Conservation (phyloP, 2,329 filamentous ascomycete species). For the Xylariaceae sp. region DNA sequence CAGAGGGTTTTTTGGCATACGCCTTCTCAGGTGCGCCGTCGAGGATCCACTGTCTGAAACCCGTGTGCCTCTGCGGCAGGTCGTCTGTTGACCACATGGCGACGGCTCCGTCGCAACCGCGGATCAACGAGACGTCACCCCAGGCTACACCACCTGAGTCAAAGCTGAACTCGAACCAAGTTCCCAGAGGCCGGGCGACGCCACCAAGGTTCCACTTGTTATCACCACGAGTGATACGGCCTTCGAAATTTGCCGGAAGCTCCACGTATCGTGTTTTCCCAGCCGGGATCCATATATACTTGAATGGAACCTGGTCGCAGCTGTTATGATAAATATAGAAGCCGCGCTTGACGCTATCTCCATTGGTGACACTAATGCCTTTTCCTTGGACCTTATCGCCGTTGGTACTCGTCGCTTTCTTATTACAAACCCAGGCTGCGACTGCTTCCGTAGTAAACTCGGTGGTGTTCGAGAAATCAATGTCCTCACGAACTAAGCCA, state of each 20-base stretch:
- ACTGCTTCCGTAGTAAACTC: too few relatives aligned
- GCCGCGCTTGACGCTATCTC: conserved; percentile 17
- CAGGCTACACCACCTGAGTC: not conserved
- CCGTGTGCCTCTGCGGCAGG: not conserved
- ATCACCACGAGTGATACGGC: conserved; percentile 28
- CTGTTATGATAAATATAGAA: conserved; percentile 30
- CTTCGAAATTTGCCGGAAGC: conserved; percentile 25
- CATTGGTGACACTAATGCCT: conserved; percentile 25
- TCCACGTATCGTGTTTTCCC: conserved; percentile 20
- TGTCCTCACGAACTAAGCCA: not conserved
- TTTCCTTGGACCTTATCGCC: conserved; percentile 10
- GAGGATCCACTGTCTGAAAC: not conserved
- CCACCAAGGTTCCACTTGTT: conserved; percentile 22
- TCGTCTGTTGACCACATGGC: not conserved
- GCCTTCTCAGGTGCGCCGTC: not conserved
- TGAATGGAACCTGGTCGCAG: conserved; percentile 26
- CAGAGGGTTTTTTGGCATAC: not conserved
- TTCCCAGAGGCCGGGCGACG: not conserved
- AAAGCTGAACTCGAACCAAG: not conserved
- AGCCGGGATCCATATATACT: conserved; percentile 17
- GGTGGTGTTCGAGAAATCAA: not conserved
- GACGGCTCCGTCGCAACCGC: not conserved
- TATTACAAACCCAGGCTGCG: too few relatives aligned
- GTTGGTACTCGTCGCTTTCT: not conserved
- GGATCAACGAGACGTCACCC: not conserved